Conservation (phyloP, 495 filamentous ascomycete genomes). For the Trichoderma gamsii region DNA sequence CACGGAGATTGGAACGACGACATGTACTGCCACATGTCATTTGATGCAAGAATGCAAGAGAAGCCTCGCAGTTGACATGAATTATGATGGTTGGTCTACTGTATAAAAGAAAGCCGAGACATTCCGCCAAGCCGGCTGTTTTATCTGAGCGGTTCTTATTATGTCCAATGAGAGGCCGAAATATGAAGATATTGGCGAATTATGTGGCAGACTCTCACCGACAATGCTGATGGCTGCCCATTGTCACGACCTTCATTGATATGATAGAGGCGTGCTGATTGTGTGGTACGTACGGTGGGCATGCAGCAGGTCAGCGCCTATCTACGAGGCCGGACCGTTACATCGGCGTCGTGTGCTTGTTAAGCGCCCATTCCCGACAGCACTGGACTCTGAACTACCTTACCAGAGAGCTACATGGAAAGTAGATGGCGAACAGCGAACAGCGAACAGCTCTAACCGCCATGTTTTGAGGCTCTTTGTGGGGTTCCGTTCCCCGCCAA, state of each 20-base stretch:
- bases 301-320: neutral
- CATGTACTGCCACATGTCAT: too few relatives aligned
- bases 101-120: neutral
- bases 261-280: neutral
- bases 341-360: too few relatives aligned
- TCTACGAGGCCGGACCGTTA: too few relatives aligned
- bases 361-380: too few relatives aligned
- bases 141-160: too few relatives aligned
- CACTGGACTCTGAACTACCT: too few relatives aligned
- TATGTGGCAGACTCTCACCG: neutral
- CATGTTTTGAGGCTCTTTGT: too few relatives aligned
- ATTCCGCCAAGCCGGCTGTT: neutral
- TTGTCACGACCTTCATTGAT: neutral
- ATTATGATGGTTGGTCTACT: neutral
- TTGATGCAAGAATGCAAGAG: neutral
- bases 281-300: neutral
- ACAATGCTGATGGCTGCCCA: neutral
- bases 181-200: neutral
- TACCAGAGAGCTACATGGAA: too few relatives aligned
- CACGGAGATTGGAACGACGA: too few relatives aligned
- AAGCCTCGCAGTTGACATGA: neutral
- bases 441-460: too few relatives aligned
- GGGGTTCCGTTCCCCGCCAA: too few relatives aligned
- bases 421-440: too few relatives aligned
- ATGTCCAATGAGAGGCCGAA: neutral